Conservation (phyloP, 2,329 filamentous ascomycete species). For the Keithomyces neogunnii region DNA sequence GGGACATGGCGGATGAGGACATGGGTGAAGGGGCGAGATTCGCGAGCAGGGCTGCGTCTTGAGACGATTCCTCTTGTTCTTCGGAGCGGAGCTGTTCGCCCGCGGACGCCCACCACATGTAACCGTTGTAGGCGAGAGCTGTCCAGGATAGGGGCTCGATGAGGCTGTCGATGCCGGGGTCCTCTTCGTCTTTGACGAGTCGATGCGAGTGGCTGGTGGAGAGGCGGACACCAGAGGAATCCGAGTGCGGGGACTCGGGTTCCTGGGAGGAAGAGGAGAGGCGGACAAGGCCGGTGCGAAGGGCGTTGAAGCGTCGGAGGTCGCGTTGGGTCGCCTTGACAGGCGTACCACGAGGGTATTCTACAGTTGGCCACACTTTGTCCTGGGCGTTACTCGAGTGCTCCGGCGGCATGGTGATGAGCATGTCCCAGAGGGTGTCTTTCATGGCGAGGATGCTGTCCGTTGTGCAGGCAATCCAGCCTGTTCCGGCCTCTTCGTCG, state of each 20-base stretch:
- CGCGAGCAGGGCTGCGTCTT: slow-evolving; percentile 47
- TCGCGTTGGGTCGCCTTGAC: slow-evolving; percentile 88
- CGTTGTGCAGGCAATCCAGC: slow-evolving; percentile 93
- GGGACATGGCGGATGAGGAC: slow-evolving; percentile 24
- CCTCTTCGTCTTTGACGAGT: slow-evolving; percentile 27
- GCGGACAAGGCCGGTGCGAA: slow-evolving; percentile 54
- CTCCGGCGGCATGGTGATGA: slow-evolving; percentile 69
- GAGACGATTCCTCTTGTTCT: slow-evolving; percentile 48
- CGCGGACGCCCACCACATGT: slow-evolving; percentile 86
- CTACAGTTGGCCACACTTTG: slow-evolving; percentile 68
- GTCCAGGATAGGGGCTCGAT: slow-evolving; percentile 61
- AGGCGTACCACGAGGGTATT: slow-evolving; percentile 52
- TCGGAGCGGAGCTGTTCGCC: slow-evolving; percentile 60
- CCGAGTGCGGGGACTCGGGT: slow-evolving; percentile 20
- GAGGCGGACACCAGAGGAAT: slow-evolving; percentile 16
- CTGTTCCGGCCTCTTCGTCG: slow-evolving; percentile 43
- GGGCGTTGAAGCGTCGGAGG: slow-evolving; percentile 65
- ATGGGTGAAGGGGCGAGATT: slow-evolving; percentile 34
- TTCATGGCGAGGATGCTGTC: slow-evolving; percentile 89
- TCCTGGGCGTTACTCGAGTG: slow-evolving; percentile 48
- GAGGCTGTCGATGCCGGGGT: slow-evolving; percentile 44
- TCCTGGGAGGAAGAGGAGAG: slow-evolving; percentile 22
- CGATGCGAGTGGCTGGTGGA: slow-evolving; percentile 18
- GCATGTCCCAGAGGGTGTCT: slow-evolving; percentile 76
- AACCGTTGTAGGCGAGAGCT: slow-evolving; percentile 68